Base-by-base conservation (phyloP, 2,329 filamentous ascomycete species). In the Exserohilum rostratum region DNA sequence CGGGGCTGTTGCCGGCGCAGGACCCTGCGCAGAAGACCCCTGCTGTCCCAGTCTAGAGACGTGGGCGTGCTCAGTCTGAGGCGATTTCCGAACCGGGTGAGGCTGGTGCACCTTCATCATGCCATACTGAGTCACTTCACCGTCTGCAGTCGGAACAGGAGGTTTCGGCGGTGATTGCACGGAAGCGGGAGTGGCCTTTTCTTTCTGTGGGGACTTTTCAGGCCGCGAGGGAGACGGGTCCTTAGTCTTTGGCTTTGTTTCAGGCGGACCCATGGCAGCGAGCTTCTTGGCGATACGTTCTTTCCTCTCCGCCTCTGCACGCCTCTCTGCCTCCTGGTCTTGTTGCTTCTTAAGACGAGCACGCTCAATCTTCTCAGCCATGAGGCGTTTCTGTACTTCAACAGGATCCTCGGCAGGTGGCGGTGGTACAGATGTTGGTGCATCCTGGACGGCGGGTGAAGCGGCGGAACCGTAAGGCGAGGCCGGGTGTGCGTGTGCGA, bases 201-300 rank as follows among this genome's bases (percentile, higher is more conserved):
- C 77, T 34, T 85, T 83, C 27, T 80, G 79, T 5, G 76, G 70
- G 5, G 71, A 73, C 40, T 66, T 70, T 25, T 68, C 70, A 13
- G 55, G 43, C 42, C 64, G 72, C 11, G 77, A 73, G 18, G 78
- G 69, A 6, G 71, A 67, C 60, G 67, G 57, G 38, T 78, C 76
- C 60, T 74, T 76, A 64, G 58, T 42, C 54, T 76, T 75, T 1
- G 67, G 46, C 57, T 72, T 73, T 2, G 60, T 30, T 30, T 69
- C 66, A 10, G 67, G 79, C 13, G 87, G 85, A 0, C 87, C 89
- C 69, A 93, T 77, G 7, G 86, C 85, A 64, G 88, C 88, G 42
- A 93, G 76, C 73, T 90, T 91, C 69, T 88, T 82, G 43, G 86
- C 84, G 57, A 93, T 86, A 20, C 90, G 84, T 68, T 90, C 88